A percentile compares a stretch with the other conserved stretches of the same genome.
Conservation (phyloP, 78 protist species). For the Mantamonas sphyraenae region DNA sequence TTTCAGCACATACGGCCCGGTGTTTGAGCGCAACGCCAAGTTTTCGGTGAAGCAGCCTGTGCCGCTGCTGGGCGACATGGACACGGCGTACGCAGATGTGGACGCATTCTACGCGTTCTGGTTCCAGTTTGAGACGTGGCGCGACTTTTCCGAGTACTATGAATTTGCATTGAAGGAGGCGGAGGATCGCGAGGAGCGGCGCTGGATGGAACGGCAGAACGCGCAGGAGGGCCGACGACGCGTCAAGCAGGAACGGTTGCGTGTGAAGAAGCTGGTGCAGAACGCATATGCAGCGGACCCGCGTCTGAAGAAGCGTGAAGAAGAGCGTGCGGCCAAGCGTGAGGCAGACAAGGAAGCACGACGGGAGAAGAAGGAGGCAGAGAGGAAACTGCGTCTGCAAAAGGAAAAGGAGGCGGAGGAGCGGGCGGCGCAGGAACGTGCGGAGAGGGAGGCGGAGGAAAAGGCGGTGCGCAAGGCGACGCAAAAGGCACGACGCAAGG, state of each 20-base stretch:
- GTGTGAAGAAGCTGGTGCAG: not conserved
- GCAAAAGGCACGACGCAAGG: not conserved
- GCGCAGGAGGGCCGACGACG: not conserved
- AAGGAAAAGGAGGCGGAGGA: not conserved
- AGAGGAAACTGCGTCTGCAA: not conserved
- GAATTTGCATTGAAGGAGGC: not conserved
- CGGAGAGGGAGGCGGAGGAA: too few relatives aligned
- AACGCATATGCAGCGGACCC: not conserved
- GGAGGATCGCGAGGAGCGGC: slow-evolving; percentile 3
- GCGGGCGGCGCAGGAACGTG: too few relatives aligned
- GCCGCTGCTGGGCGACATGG: not conserved
- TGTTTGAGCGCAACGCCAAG: slow-evolving; percentile 9
- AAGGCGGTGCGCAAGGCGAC: not conserved
- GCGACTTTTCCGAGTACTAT: not conserved
- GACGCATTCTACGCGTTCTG: slow-evolving; percentile 6
- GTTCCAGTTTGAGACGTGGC: slow-evolving; percentile 10
- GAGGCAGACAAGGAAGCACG: not conserved
- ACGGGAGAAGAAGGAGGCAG: too few relatives aligned
- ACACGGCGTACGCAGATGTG: not conserved
- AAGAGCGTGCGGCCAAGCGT: not conserved
- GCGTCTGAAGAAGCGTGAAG: not conserved
- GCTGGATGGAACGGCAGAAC: slow-evolving; percentile 21
- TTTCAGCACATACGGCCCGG: not conserved
- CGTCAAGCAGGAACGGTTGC: not conserved
- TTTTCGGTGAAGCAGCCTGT: slow-evolving; percentile 1